Base-by-base conservation (phyloP, 2,329 filamentous ascomycete genomes). In the Fusarium sp. region DNA sequence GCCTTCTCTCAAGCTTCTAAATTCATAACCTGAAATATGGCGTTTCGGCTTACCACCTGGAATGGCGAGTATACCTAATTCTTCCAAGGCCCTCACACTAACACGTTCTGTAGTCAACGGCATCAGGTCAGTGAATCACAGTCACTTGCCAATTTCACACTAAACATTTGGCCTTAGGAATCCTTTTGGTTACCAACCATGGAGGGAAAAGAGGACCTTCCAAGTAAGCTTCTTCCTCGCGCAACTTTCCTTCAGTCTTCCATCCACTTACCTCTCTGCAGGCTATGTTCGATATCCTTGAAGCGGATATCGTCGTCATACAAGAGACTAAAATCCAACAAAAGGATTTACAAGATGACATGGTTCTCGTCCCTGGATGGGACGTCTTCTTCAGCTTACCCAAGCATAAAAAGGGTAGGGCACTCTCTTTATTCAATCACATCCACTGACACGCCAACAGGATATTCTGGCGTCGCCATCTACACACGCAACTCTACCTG, bases 251-350 rank as follows among this genome's bases (percentile, higher is more conserved):
- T 38, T 38, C 34, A n/a, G 12, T n/a, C 24, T 38, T 24, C n/a
- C 29, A 32, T 63, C 43, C 44, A 50, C 52, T 49, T 42, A 61
- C 54, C 30, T 18, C 27, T 34, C 44, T 51, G 3, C 63, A 93
- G 91, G 87, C 91, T 71, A 98, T 98, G 96, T 98, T 99, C 81
- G 93, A 97, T 73, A 92, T 92, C 45, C 87, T 99, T 9, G 92
- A 96, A 78, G 90, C 95, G 56, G 96, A 99, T 79, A 96, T 99
- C 70, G 90, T 98, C 20, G 87, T 98, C 63, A 94, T 98, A 84
- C 96, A 99, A 80, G 96, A 98, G 81, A 91, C 94, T 45, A 99
- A 98, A 82, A 98, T 98, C 43, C 96, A 98, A 78, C 88, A 92
- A 61, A 97, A 97, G 78, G 95, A 98, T 73, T 84, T 99, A 3